phyloP scores from a whole-genome alignment of 192 early-diverging fungal genomes.

The Umbelopsis isabellina region DNA sequence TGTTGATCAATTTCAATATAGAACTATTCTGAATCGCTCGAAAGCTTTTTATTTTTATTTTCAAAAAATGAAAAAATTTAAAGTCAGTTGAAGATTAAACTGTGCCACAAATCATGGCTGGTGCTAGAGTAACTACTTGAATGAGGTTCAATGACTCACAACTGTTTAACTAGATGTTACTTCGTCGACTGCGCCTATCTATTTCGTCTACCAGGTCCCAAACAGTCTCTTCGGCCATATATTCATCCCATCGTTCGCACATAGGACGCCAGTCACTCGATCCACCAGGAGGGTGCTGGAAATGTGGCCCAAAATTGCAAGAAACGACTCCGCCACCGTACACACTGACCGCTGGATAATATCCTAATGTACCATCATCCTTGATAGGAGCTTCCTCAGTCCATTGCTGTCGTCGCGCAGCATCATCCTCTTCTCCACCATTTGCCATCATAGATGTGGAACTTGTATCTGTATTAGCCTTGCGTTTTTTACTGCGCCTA shows the following conservation, averaged over 20 bases:
- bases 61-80: background rate
- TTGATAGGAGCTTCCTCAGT: slow-evolving; percentile 47
- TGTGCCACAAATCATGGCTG: background rate
- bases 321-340: slow-evolving; percentile 64
- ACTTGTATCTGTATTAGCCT: slow-evolving; percentile 20
- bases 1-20: slow-evolving; percentile 5
- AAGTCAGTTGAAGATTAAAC: background rate
- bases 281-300: slow-evolving; percentile 55
- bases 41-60: slow-evolving; percentile 14
- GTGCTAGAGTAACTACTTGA: too few relatives aligned
- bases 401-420: slow-evolving; percentile 37
- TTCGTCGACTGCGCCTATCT: slow-evolving; percentile 16
- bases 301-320: slow-evolving; percentile 67
- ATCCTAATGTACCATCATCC: slow-evolving; percentile 68
- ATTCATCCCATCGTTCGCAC: slow-evolving; percentile 57
- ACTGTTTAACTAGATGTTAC: background rate
- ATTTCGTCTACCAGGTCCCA: slow-evolving; percentile 69
- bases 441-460: slow-evolving; percentile 18
- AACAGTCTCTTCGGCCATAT: slow-evolving; percentile 59
- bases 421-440: slow-evolving; percentile 32
- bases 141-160: background rate
- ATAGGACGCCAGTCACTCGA: slow-evolving; percentile 55
- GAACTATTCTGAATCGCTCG: background rate
- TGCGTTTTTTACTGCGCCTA: slow-evolving; percentile 29
- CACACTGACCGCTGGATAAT: slow-evolving; percentile 66